A percentile compares a stretch with the other conserved stretches of the same genome.
phyloP scores from a whole-genome alignment of 1,284 basidiomycete genomes.

The Ustilago vetiveriae region DNA sequence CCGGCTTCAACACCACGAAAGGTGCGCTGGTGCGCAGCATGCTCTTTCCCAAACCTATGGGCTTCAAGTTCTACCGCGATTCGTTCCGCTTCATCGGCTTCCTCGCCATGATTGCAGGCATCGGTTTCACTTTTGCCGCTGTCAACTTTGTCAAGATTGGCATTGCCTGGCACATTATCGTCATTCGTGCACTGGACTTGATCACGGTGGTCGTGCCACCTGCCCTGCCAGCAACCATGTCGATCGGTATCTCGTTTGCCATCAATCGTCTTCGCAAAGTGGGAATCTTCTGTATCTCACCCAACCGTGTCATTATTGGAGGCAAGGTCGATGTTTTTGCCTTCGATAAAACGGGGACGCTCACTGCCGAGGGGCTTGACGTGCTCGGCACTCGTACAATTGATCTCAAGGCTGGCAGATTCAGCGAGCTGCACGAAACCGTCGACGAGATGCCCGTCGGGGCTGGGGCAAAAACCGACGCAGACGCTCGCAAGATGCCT shows the following conservation, averaged over 20 bases:
- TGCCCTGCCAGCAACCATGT: conserved; percentile 94
- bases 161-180: conserved; percentile 83
- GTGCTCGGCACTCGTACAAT: conserved; percentile 74
- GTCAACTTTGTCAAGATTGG: conserved; percentile 91
- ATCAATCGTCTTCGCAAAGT: conserved; percentile 85
- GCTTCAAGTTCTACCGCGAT: conserved; percentile 91
- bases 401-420: conserved; percentile 71
- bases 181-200: conserved; percentile 92
- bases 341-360: conserved; percentile 98
- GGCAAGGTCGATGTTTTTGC: conserved; percentile 98
- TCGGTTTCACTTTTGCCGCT: conserved; percentile 76
- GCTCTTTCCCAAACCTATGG: conserved; percentile 98
- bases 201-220: conserved; percentile 98
- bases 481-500: conserved; percentile 75
- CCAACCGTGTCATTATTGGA: conserved; percentile 92
- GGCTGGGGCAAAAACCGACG: conserved; percentile 65
- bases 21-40: conserved; percentile 94
- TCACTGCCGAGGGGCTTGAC: conserved; percentile 97
- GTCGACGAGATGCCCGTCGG: conserved; percentile 82
- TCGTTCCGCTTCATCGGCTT: conserved; percentile 96
- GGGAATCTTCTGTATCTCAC: conserved; percentile 96
- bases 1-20: conserved; percentile 97
- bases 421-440: conserved; percentile 89
- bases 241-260: conserved; percentile 96
- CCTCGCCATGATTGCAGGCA: conserved; percentile 83